These are phyloP conservation scores for Suaeda aralocaspica DNA, from an alignment of 148 eudicot species.

Conservation along the genomic window DNA sequence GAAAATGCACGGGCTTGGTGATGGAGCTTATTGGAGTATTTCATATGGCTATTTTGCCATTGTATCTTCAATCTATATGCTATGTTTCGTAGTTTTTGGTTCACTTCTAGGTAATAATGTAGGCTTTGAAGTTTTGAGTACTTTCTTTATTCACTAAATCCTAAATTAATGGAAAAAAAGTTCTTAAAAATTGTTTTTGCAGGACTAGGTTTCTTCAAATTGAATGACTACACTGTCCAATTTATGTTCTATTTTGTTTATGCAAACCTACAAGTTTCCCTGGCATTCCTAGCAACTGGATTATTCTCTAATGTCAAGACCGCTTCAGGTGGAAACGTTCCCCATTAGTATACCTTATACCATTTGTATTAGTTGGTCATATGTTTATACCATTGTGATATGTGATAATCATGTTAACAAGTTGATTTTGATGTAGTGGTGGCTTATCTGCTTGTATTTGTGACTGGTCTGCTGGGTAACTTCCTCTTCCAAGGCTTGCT, in stretches of 20 bases:
- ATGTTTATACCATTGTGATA: no score
- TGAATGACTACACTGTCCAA: conserved; percentile 71
- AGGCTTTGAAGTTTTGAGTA: neutral
- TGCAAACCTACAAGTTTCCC: conserved; percentile 70
- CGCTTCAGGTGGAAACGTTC: conserved; percentile 57
- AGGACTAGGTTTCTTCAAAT: conserved; percentile 59
- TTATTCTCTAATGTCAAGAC: conserved; percentile 62
- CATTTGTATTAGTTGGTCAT: neutral
- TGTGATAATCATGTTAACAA: conserved; percentile 11
- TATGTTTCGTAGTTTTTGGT: conserved; percentile 72
- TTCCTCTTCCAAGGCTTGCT: conserved; percentile 61
- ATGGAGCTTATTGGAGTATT: conserved; percentile 83
- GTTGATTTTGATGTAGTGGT: conserved; percentile 44
- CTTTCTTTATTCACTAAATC: neutral
- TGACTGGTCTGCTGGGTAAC: conserved; percentile 59
- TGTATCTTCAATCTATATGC: conserved; percentile 61
- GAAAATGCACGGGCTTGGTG: conserved; percentile 98
- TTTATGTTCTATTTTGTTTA: conserved; percentile 68
- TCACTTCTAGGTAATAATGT: conserved; percentile 53
- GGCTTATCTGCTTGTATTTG: conserved; percentile 61
- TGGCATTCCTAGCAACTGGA: conserved; percentile 63
- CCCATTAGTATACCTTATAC: neutral
- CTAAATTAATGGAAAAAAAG: no score
- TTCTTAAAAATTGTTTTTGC: no score
- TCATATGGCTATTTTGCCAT: conserved; percentile 68